These are phyloP conservation scores for Heliamphora pulchella DNA, from an alignment of 179 eudicot species.

Conservation along the genomic window DNA sequence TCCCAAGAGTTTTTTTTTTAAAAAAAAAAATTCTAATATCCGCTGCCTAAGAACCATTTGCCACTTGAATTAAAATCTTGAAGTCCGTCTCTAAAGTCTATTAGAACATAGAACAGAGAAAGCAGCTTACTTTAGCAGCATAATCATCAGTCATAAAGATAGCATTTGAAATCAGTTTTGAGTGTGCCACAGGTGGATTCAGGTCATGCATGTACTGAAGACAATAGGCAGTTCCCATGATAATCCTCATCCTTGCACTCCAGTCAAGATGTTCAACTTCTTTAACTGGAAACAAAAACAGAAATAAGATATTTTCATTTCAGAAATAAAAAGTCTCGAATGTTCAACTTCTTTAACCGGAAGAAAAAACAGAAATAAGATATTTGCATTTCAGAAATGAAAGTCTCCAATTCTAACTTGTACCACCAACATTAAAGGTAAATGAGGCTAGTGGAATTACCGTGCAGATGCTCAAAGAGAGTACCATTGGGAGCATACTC, in stretches of 20 bases:
- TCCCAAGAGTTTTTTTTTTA: no score
- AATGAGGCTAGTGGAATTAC: slow-evolving; percentile 29
- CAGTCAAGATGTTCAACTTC: slow-evolving; percentile 86
- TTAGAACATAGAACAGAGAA: background rate
- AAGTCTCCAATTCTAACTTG: background rate
- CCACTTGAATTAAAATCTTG: no score
- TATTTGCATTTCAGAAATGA: background rate
- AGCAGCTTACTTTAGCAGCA: slow-evolving; percentile 68
- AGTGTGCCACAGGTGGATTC: slow-evolving; percentile 55
- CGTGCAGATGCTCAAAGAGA: slow-evolving; percentile 84
- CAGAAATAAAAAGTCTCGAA: no score
- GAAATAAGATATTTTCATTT: background rate
- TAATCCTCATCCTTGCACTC: slow-evolving; percentile 61
- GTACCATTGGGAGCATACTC: slow-evolving; percentile 92
- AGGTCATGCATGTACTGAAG: slow-evolving; percentile 80
- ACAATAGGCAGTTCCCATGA: slow-evolving; percentile 85
- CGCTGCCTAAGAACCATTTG: no score
- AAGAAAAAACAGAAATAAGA: slow-evolving; percentile 8
- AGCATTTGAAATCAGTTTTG: slow-evolving; percentile 37
- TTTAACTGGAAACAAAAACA: slow-evolving; percentile 39
- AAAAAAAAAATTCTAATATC: no score
- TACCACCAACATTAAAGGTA: background rate
- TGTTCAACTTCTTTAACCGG: slow-evolving; percentile 74
- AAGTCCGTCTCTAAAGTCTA: background rate
- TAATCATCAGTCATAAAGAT: slow-evolving; percentile 72